Base-by-base conservation (phyloP, 1,284 basidiomycete genomes). In the Trametes polyzona region DNA sequence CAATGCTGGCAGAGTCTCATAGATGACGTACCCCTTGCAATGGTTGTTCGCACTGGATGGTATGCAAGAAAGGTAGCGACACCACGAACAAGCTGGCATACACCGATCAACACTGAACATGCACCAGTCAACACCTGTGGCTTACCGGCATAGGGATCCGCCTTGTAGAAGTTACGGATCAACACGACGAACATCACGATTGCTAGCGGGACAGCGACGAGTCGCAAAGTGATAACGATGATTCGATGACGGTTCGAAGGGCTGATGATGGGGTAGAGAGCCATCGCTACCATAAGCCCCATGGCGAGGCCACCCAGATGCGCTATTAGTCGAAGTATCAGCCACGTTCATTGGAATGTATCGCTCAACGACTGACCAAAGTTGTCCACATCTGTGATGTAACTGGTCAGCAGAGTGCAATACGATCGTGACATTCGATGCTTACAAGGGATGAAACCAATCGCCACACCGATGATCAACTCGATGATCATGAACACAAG, bases 261-360 rank as follows among this genome's bases (percentile, higher is more conserved):
- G 63, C 86, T 91, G 58, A 98, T 93, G n/a, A 95, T 86, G 4
- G 95, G 96, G 68, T 96, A 95, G 61, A 98, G 84, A 3, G 90
- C 82, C 52, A 90, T 87, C 30, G 87, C 90, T 32, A 90, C 81
- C 7, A 98, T 80, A 2, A 98, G 78, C 10, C 95, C 95, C 84
- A 95, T 91, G 24, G 88, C 76, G 62, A 92, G 87, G 26, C 90
- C 92, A 53, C 90, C 91, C 23, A 92, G 77, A 71, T 92, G 90
- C 14, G 87, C 88, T 89, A 48, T 11, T 50, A 44, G 27, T 19
- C 52, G 48, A 30, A 61, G 54, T 55, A 47, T 55, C 16, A 49
- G 33, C 41, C 14, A n/a, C 58, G 40, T 36, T 29, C 52, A 4
- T 21, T 21, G 12, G n/a, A 29, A 47, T 27, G 17, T 52, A 24